phyloP scores from a whole-genome alignment of 106 monocot genomes.

The Platanthera guangdongensis region DNA sequence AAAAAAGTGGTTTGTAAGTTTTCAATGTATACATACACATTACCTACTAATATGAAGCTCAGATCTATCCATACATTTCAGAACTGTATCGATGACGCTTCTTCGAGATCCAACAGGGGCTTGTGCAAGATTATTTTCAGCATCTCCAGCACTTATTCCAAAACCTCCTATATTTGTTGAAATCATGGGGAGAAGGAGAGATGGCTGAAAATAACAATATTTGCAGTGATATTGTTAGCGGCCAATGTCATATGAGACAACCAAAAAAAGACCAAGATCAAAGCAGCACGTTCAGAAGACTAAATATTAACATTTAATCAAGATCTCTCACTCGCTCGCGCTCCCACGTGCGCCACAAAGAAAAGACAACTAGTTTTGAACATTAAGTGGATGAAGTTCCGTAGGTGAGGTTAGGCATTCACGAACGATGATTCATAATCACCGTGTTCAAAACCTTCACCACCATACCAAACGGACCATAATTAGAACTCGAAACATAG shows the following conservation, averaged over 20 bases:
- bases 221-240: background rate
- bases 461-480: too few relatives aligned
- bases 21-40: background rate
- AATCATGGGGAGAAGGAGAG: conserved; percentile 51
- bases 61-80: conserved; percentile 34
- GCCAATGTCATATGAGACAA: background rate
- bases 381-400: too few relatives aligned
- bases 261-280: background rate
- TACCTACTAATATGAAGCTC: conserved; percentile 43
- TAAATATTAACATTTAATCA: too few relatives aligned
- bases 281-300: background rate
- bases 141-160: conserved; percentile 8
- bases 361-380: too few relatives aligned
- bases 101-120: conserved; percentile 5
- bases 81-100: conserved; percentile 24
- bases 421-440: too few relatives aligned
- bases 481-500: too few relatives aligned
- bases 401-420: too few relatives aligned
- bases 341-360: too few relatives aligned
- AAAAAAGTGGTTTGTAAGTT: conserved; percentile 1
- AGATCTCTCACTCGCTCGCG: too few relatives aligned
- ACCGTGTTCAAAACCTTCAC: too few relatives aligned
- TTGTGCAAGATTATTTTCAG: background rate
- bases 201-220: conserved; percentile 42
- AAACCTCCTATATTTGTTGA: conserved; percentile 10